Evolutionary conservation across 2,329 filamentous ascomycete genomes (phyloP).

Genomic region (Apiospora pterosperma): DNA sequence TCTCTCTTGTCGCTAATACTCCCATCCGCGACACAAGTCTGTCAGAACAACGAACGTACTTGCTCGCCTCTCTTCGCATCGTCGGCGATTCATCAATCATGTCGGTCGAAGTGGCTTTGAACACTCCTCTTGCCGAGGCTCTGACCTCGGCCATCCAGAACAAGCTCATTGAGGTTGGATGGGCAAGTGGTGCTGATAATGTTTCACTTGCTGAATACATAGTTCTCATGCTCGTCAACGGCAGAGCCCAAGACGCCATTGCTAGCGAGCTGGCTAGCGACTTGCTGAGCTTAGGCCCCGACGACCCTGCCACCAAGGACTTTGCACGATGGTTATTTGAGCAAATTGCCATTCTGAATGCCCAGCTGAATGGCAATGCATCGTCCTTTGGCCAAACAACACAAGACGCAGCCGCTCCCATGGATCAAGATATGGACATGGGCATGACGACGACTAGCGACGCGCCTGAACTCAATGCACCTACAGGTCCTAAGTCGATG

Average conservation of each 20-base stretch:
- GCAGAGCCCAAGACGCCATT: slow-evolving; percentile 88
- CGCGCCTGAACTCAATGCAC: slow-evolving; percentile 55
- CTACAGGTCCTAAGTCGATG: slow-evolving; percentile 94
- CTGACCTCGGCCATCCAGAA: slow-evolving; percentile 81
- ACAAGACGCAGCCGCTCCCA: slow-evolving; percentile 24
- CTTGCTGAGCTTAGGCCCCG: slow-evolving; percentile 75
- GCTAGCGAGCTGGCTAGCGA: slow-evolving; percentile 84
- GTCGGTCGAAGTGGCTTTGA: slow-evolving; percentile 72
- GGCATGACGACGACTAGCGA: slow-evolving; percentile 49
- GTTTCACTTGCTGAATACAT: slow-evolving; percentile 92
- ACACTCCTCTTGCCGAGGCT: slow-evolving; percentile 80
- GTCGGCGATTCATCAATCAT: slow-evolving; percentile 45
- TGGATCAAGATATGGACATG: slow-evolving; percentile 71
- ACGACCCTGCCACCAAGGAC: slow-evolving; percentile 76
- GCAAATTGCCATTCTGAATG: slow-evolving; percentile 68
- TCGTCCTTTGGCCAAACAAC: slow-evolving; percentile 24
- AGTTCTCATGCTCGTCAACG: slow-evolving; percentile 93
- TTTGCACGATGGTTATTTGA: slow-evolving; percentile 95
- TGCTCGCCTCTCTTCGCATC: neutral
- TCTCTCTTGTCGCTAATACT: neutral
- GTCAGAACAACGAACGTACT: neutral
- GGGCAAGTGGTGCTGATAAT: slow-evolving; percentile 77
- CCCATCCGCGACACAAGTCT: neutral
- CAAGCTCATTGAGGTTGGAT: slow-evolving; percentile 89
- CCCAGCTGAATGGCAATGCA: slow-evolving; percentile 53